phyloP scores from a whole-genome alignment of 352 stramenopile species.

The Globisporangium heterothallicum region DNA sequence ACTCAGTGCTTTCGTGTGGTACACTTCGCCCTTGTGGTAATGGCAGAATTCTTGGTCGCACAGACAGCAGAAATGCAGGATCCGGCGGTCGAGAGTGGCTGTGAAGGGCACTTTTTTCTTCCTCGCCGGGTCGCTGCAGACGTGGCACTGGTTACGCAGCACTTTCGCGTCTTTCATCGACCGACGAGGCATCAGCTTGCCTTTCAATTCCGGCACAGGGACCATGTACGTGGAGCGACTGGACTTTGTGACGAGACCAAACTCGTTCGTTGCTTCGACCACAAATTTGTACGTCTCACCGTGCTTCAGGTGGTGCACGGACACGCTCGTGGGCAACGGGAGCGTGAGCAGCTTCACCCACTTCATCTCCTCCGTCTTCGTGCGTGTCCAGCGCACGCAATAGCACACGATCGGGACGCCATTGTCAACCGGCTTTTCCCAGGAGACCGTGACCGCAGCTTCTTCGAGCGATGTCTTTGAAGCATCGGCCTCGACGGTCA shows the following conservation, averaged over 20 bases:
- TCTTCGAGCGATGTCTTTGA: conserved; percentile 50
- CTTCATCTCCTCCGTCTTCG: conserved; percentile 71
- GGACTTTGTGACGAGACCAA: conserved; percentile 67
- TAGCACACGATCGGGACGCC: conserved; percentile 81
- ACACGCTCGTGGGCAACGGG: conserved; percentile 57
- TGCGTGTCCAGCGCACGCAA: conserved; percentile 71
- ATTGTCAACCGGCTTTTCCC: conserved; percentile 76
- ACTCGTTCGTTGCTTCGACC: conserved; percentile 77
- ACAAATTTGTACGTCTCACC: conserved; percentile 85
- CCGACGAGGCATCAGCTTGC: conserved; percentile 41
- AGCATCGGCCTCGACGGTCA: conserved; percentile 59
- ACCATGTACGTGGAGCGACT: conserved; percentile 86
- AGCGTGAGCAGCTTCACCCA: conserved; percentile 71
- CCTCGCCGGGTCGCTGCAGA: conserved; percentile 57
- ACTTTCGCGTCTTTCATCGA: conserved; percentile 30
- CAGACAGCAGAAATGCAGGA: conserved; percentile 78
- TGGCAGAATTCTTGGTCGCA: conserved; percentile 83
- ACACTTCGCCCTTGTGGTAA: conserved; percentile 75
- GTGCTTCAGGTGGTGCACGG: conserved; percentile 55
- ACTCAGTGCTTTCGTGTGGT: conserved; percentile 72
- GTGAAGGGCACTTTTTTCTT: conserved; percentile 67
- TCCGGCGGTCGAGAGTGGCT: conserved; percentile 54
- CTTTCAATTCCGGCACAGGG: conserved; percentile 65
- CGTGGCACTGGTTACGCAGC: conserved; percentile 64
- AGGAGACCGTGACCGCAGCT: conserved; percentile 61